Evolutionary conservation across 768 basidiomycete species (phyloP).

Genomic region (Tubosaeta sp.): DNA sequence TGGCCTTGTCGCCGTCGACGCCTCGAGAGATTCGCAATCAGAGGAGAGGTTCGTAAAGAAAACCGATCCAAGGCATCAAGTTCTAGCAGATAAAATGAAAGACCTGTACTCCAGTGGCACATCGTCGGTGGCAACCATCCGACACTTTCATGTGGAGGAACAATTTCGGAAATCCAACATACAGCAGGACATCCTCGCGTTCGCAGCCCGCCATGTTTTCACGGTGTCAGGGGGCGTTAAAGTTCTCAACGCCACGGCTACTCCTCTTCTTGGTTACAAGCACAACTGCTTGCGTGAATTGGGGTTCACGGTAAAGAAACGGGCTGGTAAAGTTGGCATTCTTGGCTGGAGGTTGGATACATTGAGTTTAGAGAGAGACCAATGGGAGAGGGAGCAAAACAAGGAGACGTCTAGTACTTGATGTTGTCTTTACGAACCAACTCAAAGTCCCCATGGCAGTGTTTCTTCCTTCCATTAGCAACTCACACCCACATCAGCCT

Average conservation of each 20-base stretch:
- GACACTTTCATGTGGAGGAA: slow-evolving; percentile 73
- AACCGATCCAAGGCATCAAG: slow-evolving; percentile 11
- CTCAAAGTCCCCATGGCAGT: slow-evolving; percentile 17
- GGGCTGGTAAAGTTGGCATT: slow-evolving; percentile 47
- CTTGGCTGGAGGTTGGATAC: slow-evolving; percentile 51
- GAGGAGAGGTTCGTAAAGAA: slow-evolving; percentile 26
- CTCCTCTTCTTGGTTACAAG: slow-evolving; percentile 50
- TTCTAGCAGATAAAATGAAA: slow-evolving; percentile 11
- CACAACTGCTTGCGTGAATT: slow-evolving; percentile 40
- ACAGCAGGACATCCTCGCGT: slow-evolving; percentile 62
- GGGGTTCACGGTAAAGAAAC: slow-evolving; percentile 47
- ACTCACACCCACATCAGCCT: slow-evolving; percentile 33
- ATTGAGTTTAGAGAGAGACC: slow-evolving; percentile 40
- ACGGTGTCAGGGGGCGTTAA: slow-evolving; percentile 37
- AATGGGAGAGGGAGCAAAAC: slow-evolving; percentile 38
- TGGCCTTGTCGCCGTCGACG: slow-evolving; percentile 70
- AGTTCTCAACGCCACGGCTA: slow-evolving; percentile 43
- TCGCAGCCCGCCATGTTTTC: slow-evolving; percentile 60
- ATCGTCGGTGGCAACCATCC: slow-evolving; percentile 56
- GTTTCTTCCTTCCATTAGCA: slow-evolving; percentile 23
- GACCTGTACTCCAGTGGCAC: slow-evolving; percentile 29
- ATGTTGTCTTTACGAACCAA: background rate
- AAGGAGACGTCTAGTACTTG: slow-evolving; percentile 10
- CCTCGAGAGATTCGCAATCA: slow-evolving; percentile 40
- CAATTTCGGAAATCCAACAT: slow-evolving; percentile 51